Evolutionary conservation across 2,329 filamentous ascomycete genomes (phyloP).

Genomic region (Fusarium chuoi): DNA sequence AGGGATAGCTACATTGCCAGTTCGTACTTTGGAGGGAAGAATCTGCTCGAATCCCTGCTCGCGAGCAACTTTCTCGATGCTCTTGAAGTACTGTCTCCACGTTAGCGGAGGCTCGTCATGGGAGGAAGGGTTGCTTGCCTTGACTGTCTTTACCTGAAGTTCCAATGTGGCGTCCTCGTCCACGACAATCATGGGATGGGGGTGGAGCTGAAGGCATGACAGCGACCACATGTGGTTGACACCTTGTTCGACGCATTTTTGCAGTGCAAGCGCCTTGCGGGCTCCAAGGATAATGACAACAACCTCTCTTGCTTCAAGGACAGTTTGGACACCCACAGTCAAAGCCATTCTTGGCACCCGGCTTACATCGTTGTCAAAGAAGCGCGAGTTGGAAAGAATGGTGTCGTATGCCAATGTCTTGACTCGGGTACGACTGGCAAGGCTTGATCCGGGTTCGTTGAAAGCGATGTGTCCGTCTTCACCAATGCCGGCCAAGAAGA

Average conservation of each 20-base stretch:
- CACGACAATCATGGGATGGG: slow-evolving; percentile 82
- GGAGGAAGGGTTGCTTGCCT: slow-evolving; percentile 51
- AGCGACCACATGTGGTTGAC: slow-evolving; percentile 94
- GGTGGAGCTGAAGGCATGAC: slow-evolving; percentile 82
- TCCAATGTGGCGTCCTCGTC: slow-evolving; percentile 83
- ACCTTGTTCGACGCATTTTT: slow-evolving; percentile 82
- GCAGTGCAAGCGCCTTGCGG: slow-evolving; percentile 82
- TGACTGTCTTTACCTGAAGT: slow-evolving; percentile 78
- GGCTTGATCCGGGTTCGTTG: slow-evolving; percentile 86
- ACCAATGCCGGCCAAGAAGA: slow-evolving; percentile 87
- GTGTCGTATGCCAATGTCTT: slow-evolving; percentile 91
- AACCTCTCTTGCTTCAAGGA: slow-evolving; percentile 83
- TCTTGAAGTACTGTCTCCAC: slow-evolving; percentile 71
- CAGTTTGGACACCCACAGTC: slow-evolving; percentile 86
- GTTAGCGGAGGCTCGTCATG: neutral
- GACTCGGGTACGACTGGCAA: slow-evolving; percentile 81
- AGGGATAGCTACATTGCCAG: slow-evolving; percentile 56
- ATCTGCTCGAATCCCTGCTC: slow-evolving; percentile 68
- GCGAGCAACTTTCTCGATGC: slow-evolving; percentile 72
- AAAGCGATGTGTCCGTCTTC: slow-evolving; percentile 91
- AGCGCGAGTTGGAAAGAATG: slow-evolving; percentile 84
- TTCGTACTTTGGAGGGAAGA: slow-evolving; percentile 65
- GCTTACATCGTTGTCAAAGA: slow-evolving; percentile 79
- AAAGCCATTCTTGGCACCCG: slow-evolving; percentile 84
- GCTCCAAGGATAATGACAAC: slow-evolving; percentile 84